Percentiles rank a stretch among this genome's conserved stretches.
Conservation (phyloP, 129 eudicot genomes). For the Flaveria trinervia region DNA sequence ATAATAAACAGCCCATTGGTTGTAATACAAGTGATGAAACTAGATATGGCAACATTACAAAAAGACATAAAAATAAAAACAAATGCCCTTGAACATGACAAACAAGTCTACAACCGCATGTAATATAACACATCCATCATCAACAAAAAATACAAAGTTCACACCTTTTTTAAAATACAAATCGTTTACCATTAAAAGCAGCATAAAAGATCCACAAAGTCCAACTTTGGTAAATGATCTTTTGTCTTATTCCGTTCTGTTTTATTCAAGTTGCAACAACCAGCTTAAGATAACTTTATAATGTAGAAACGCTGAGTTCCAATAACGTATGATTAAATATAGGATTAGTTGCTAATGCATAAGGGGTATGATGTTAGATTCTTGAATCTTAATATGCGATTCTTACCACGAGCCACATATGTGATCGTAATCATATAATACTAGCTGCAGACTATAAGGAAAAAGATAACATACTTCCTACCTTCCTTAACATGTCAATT, state of each 20-base stretch:
- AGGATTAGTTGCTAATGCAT: background rate
- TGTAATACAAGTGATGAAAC: background rate
- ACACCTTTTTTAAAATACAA: background rate
- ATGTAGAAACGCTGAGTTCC: background rate
- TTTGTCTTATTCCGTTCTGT: background rate
- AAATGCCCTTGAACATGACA: background rate
- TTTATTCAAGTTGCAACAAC: background rate
- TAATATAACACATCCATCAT: background rate
- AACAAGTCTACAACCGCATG: background rate
- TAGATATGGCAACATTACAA: conserved; percentile 1
- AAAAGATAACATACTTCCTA: background rate
- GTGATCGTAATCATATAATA: background rate
- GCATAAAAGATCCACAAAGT: conserved; percentile 13
- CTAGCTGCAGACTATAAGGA: background rate
- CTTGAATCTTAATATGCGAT: background rate
- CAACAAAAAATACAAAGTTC: background rate
- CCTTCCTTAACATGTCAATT: too few species aligned
- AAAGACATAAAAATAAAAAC: background rate
- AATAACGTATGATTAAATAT: background rate
- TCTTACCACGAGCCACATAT: background rate
- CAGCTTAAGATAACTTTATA: background rate
- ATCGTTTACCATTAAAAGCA: background rate
- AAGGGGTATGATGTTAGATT: background rate
- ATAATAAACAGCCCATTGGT: conserved; percentile 4
- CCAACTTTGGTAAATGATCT: conserved; percentile 5